Evolutionary conservation across 2,329 filamentous ascomycete genomes (phyloP).

Genomic region (Neonectria punicea): DNA sequence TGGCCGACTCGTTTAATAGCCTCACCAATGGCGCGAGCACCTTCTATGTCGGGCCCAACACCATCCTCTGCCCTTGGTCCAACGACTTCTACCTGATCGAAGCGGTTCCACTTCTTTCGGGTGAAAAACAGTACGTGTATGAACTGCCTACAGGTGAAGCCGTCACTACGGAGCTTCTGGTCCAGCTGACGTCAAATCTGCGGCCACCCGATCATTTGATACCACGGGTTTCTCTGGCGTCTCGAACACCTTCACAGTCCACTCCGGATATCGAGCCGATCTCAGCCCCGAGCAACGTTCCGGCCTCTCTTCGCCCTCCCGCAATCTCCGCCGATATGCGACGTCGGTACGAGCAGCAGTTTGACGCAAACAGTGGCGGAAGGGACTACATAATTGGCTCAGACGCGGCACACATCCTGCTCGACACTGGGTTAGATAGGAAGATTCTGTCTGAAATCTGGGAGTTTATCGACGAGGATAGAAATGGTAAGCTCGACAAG

Average conservation of each 20-base stretch:
- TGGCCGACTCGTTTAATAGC: constrained; percentile 3
- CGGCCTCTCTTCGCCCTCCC: constrained; percentile 8
- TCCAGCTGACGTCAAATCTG: constrained; percentile 5
- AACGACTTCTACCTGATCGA: constrained; percentile 16
- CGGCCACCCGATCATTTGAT: constrained; percentile 9
- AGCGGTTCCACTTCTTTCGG: background rate
- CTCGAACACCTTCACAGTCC: background rate
- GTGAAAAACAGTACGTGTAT: background rate
- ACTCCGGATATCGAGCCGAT: background rate
- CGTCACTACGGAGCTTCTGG: constrained; percentile 1
- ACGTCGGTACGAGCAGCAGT: constrained; percentile 13
- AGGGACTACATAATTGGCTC: background rate
- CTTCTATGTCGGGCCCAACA: background rate
- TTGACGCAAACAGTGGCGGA: constrained; percentile 2
- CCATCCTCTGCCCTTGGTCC: constrained; percentile 22
- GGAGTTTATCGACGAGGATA: constrained; percentile 21
- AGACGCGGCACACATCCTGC: constrained; percentile 10
- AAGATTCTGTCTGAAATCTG: constrained; percentile 18
- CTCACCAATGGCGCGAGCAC: background rate
- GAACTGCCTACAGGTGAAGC: background rate
- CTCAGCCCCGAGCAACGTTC: background rate
- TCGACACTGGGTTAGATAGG: constrained; percentile 13
- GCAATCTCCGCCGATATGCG: constrained; percentile 5
- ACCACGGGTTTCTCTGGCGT: background rate
- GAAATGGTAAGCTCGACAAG: constrained; percentile 18